Evolutionary conservation across 257 asterid genomes (phyloP), one percentile per base, ranked within the genome.

Genomic region (Plantago major): DNA sequence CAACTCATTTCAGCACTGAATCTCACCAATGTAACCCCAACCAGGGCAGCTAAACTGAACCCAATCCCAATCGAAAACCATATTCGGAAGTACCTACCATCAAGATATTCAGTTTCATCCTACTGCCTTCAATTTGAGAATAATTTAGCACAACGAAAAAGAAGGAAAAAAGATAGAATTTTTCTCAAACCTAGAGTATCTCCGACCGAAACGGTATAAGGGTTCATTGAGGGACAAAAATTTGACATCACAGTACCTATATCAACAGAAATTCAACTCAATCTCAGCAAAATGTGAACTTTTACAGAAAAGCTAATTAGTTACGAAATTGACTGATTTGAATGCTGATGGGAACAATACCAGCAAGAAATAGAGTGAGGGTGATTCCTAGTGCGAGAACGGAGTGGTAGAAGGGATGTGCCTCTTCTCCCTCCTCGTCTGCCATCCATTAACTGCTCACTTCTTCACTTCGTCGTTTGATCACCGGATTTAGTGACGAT

Each of bases 41-140:
- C 55, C 57, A 88, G 68, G 19, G 86, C 73, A 52, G 92, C 76
- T 56, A 88, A 50, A 64, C 87, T 78, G 77, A 91, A 88, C 28
- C 95, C 98, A 43, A 81, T 76, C 43, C 96, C 96, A 66, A 86
- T 65, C 16, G 92, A 73, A 74, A 91, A 91, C 96, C 98, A 88
- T 12, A 76, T 71, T 57, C 76, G 69, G 76, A 88, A 78, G 64
- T 55, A 75, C 78, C 97, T 87, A 74, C 44, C 73, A 58, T 12
- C 63, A 37, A 40, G 56, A 13, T 22, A 50, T 13, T 40, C 1
- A 51, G 45, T 48, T 68, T 26, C 14, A 28, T 42, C n/a, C 40
- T 18, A 33, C 1, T 11, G 16, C 15, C 44, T 47, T 42, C 12
- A 33, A 28, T 50, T 16, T 44, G 37, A 37, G 38, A 26, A 62